Evolutionary conservation across 108 stramenopile species (phyloP).

Genomic region (Craspedostauros australis): DNA sequence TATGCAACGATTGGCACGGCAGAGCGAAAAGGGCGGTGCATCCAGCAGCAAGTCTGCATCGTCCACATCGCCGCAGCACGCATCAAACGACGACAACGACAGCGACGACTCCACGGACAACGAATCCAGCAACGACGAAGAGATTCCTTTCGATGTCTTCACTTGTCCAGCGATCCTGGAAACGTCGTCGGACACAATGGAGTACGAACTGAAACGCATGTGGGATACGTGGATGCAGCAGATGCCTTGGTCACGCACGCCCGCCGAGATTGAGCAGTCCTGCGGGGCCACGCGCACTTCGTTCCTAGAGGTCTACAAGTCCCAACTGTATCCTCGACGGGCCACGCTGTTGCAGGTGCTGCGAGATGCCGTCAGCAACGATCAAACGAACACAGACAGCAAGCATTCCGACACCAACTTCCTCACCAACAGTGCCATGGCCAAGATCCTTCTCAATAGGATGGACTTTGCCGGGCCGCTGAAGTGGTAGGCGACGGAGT

Average conservation of each 20-base stretch:
- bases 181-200: constrained; percentile 20
- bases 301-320: constrained; percentile 29
- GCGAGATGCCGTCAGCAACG: constrained; percentile 4
- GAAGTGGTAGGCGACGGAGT: too few relatives aligned
- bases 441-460: too few relatives aligned
- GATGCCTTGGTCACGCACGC: constrained; percentile 35
- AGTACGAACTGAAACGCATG: constrained; percentile 37
- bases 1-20: constrained; percentile 48
- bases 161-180: constrained; percentile 19
- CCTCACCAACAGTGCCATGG: too few relatives aligned
- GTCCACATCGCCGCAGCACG: neutral
- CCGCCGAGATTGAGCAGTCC: constrained; percentile 34
- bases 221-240: constrained; percentile 60
- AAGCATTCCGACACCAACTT: too few relatives aligned
- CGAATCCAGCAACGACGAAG: neutral
- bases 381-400: too few relatives aligned
- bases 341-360: constrained; percentile 24
- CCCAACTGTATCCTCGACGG: constrained; percentile 31
- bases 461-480: too few relatives aligned
- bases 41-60: neutral
- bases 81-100: neutral
- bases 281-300: constrained; percentile 17
- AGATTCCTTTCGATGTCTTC: constrained; percentile 31
- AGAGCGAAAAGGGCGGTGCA: constrained; percentile 5
- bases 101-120: constrained; percentile 9